Conservation (phyloP, 78 protist genomes). For the Chrysochromulina tobinii region DNA sequence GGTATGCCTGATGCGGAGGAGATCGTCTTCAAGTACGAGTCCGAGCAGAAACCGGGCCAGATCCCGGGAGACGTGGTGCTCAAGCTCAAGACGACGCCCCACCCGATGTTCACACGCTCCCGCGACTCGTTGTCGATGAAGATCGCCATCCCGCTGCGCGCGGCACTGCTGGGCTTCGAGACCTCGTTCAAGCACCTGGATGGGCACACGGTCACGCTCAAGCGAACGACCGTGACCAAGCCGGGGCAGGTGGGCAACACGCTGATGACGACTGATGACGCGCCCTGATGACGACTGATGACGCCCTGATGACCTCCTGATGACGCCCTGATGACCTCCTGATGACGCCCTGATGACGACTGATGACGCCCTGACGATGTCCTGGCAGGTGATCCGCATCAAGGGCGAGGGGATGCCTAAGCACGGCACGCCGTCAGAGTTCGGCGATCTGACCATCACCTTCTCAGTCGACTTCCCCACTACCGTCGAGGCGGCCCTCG, state of each 20-base stretch:
- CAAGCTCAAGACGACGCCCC: neutral
- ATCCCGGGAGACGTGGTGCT: neutral
- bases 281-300: too few relatives aligned
- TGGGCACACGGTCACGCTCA: neutral
- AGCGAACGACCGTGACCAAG: neutral
- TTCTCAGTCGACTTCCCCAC: conserved; percentile 1
- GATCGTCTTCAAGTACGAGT: neutral
- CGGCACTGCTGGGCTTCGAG: conserved; percentile 23
- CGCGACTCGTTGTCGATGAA: neutral
- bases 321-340: neutral
- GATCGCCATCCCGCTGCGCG: conserved; percentile 13
- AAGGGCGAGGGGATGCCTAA: conserved; percentile 34
- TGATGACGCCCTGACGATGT: neutral
- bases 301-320: too few relatives aligned
- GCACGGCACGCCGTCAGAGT: neutral
- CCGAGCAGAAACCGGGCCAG: conserved; percentile 19
- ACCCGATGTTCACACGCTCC: neutral
- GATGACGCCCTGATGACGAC: neutral
- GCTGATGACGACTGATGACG: too few relatives aligned
- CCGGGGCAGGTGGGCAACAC: neutral
- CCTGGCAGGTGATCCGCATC: neutral
- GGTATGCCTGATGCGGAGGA: neutral
- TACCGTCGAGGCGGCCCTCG: neutral
- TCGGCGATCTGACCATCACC: neutral
- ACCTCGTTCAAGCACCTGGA: neutral